These are phyloP conservation scores for Polyporus arcularius DNA, from an alignment of 768 basidiomycete genomes.

Conservation along the genomic window DNA sequence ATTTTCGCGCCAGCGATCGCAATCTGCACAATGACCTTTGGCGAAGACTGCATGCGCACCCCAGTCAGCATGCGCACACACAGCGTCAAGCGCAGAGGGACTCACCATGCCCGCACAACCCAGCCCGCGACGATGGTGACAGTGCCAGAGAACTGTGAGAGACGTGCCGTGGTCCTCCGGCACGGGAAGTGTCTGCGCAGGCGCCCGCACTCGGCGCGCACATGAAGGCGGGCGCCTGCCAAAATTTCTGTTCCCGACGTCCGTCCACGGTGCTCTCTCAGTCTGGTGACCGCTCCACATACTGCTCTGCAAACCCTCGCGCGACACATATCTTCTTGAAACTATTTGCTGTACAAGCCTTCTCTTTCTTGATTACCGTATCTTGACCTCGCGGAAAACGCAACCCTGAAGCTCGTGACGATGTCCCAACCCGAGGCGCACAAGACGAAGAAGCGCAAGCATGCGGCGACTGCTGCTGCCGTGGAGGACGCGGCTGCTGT, in stretches of 20 bases:
- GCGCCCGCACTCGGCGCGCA: slow-evolving; percentile 6
- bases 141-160: slow-evolving; percentile 17
- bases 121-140: slow-evolving; percentile 15
- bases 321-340: no score
- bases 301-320: no score
- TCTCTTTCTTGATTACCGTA: background rate
- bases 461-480: slow-evolving; percentile 29
- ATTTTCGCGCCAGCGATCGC: slow-evolving; percentile 76
- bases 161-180: slow-evolving; percentile 9
- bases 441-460: slow-evolving; percentile 54
- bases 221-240: slow-evolving; percentile 7
- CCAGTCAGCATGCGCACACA: background rate
- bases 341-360: no score
- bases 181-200: background rate
- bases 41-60: slow-evolving; percentile 60
- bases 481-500: slow-evolving; percentile 3
- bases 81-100: slow-evolving; percentile 1
- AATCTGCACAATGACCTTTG: slow-evolving; percentile 78
- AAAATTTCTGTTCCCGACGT: slow-evolving; percentile 23
- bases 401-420: background rate
- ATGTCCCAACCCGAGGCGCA: slow-evolving; percentile 25
- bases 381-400: background rate
- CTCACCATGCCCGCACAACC: slow-evolving; percentile 21
- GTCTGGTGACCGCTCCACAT: background rate
- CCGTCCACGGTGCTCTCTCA: background rate